These are phyloP conservation scores for Mycena metata DNA, from an alignment of 768 basidiomycete genomes.

Conservation along the genomic window DNA sequence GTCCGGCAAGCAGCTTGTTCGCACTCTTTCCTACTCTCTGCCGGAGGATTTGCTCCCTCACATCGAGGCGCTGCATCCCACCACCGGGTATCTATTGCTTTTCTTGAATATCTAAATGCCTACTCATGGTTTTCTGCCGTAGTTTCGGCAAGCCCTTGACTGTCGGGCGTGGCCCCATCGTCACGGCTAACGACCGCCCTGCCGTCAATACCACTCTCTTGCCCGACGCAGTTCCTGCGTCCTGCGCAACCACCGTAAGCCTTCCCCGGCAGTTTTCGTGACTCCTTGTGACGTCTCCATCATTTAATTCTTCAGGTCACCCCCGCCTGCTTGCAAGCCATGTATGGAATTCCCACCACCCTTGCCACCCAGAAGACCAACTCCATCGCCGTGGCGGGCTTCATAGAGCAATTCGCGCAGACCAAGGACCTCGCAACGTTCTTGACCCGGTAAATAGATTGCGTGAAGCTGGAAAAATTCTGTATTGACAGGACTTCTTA, in stretches of 20 bases:
- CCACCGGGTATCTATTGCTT: slow-evolving; percentile 46
- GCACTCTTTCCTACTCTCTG: slow-evolving; percentile 64
- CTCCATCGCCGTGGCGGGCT: slow-evolving; percentile 41
- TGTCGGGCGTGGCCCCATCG: slow-evolving; percentile 25
- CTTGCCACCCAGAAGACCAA: slow-evolving; percentile 40
- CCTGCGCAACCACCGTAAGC: slow-evolving; percentile 38
- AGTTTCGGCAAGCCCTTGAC: slow-evolving; percentile 33
- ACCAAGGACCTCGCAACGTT: slow-evolving; percentile 46
- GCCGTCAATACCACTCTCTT: slow-evolving; percentile 25
- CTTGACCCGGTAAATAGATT: slow-evolving; percentile 35
- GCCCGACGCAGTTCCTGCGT: slow-evolving; percentile 40
- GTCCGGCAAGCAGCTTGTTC: slow-evolving; percentile 55
- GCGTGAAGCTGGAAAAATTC: too few species aligned
- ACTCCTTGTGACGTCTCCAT: neutral
- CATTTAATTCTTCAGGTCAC: slow-evolving; percentile 32
- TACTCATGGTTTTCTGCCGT: neutral
- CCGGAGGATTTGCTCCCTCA: slow-evolving; percentile 60
- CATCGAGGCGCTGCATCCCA: slow-evolving; percentile 64
- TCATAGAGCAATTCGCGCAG: slow-evolving; percentile 49
- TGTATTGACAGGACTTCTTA: neutral
- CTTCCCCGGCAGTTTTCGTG: neutral
- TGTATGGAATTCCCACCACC: slow-evolving; percentile 46
- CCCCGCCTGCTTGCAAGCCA: slow-evolving; percentile 44
- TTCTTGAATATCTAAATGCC: slow-evolving; percentile 27
- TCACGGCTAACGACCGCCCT: slow-evolving; percentile 29